These are phyloP conservation scores for Sporodiniella umbellata DNA, from an alignment of 371 early-diverging fungal genomes.

Conservation along the genomic window DNA sequence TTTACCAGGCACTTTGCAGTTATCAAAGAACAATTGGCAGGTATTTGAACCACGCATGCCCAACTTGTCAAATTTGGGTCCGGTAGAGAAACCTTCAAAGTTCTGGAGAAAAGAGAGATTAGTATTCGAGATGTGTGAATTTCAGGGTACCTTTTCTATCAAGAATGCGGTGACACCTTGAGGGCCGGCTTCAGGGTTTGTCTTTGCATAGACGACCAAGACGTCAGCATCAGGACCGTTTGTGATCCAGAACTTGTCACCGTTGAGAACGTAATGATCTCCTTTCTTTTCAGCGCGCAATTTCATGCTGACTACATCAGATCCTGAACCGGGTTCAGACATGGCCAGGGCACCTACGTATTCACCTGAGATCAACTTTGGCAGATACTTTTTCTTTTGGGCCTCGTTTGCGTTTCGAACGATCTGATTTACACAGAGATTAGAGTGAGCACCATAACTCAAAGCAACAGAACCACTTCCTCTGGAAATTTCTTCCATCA, in stretches of 20 bases:
- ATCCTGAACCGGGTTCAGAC: conserved; percentile 91
- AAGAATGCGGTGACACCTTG: conserved; percentile 94
- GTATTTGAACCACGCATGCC: conserved; percentile 98
- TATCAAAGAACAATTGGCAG: conserved; percentile 93
- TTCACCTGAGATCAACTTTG: conserved; percentile 88
- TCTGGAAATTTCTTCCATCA: conserved; percentile 92
- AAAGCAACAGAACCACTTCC: conserved; percentile 92
- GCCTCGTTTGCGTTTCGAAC: conserved; percentile 85
- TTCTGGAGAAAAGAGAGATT: no score
- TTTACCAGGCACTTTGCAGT: conserved; percentile 86
- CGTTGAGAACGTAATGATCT: conserved; percentile 76
- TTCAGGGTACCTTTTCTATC: conserved; percentile 86
- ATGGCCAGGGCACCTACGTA: conserved; percentile 95
- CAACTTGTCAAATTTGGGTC: conserved; percentile 92
- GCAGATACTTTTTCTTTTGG: conserved; percentile 92
- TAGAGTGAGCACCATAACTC: conserved; percentile 96
- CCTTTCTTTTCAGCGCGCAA: conserved; percentile 84
- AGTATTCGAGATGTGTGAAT: no score
- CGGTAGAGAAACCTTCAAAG: conserved; percentile 84
- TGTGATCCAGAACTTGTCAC: conserved; percentile 97
- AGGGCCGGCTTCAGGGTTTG: conserved; percentile 75
- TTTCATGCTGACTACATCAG: conserved; percentile 95
- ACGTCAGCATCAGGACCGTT: conserved; percentile 96
- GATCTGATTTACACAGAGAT: conserved; percentile 97
- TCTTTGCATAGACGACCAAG: conserved; percentile 95